phyloP scores from a whole-genome alignment of 2,329 filamentous ascomycete genomes.

The Colletotrichum tropicicola region DNA sequence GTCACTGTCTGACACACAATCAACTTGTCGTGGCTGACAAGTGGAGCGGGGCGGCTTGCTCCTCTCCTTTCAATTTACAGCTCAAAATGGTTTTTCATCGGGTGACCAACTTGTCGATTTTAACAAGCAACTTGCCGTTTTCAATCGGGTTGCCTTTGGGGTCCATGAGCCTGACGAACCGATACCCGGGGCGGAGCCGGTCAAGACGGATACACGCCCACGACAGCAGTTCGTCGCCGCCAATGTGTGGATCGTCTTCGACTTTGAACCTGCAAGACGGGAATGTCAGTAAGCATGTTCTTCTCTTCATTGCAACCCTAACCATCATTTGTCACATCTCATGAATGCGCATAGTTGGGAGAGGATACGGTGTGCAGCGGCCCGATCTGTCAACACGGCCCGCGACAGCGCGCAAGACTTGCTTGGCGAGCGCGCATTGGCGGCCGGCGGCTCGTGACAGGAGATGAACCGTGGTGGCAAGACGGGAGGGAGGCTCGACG shows the following conservation, averaged over 20 bases:
- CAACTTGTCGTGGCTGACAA: neutral
- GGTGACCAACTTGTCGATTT: slow-evolving; percentile 55
- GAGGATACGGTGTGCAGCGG: slow-evolving; percentile 10
- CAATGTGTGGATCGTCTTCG: slow-evolving; percentile 55
- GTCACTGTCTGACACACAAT: neutral
- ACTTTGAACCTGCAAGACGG: slow-evolving; percentile 58
- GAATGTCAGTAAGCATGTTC: slow-evolving; percentile 33
- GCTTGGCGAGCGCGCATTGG: slow-evolving; percentile 4
- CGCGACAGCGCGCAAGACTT: slow-evolving; percentile 4
- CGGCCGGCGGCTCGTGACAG: neutral
- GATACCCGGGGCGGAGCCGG: slow-evolving; percentile 63
- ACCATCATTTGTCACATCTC: neutral
- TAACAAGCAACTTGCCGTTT: slow-evolving; percentile 61
- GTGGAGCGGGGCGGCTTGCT: neutral
- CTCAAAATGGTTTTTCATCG: slow-evolving; percentile 36
- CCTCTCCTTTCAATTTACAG: neutral
- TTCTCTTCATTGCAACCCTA: neutral
- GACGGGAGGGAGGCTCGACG: neutral
- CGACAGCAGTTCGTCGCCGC: slow-evolving; percentile 51
- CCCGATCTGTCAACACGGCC: slow-evolving; percentile 27
- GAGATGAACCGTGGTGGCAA: neutral
- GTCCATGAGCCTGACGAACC: slow-evolving; percentile 61
- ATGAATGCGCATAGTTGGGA: neutral
- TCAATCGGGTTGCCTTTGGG: slow-evolving; percentile 52
- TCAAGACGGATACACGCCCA: slow-evolving; percentile 70